A percentile compares a stretch with the other conserved stretches of the same genome.
phyloP scores from a whole-genome alignment of 176 grass and related monocot genomes.

The Carex parvula region DNA sequence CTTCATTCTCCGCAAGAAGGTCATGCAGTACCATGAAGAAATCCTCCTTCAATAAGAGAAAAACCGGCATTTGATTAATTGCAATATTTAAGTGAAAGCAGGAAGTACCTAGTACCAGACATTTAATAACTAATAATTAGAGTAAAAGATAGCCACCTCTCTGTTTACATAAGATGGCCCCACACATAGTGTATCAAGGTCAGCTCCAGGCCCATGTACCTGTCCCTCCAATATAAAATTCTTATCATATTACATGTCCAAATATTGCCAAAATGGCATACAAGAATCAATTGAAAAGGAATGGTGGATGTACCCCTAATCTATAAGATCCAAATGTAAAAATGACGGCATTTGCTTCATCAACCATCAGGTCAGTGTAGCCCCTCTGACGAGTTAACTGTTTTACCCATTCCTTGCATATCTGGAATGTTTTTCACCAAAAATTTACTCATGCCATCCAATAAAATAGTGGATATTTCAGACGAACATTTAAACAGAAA shows the following conservation, averaged over 20 bases:
- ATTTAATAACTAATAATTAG: not conserved
- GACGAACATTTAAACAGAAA: not conserved
- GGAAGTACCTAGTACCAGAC: not conserved
- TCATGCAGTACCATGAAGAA: constrained; percentile 91
- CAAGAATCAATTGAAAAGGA: not conserved
- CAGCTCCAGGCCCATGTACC: constrained; percentile 94
- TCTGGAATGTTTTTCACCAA: constrained; percentile 37
- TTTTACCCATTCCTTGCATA: constrained; percentile 84
- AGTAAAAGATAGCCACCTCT: constrained; percentile 50
- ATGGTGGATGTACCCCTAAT: constrained; percentile 56
- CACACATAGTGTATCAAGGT: constrained; percentile 94
- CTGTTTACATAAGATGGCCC: constrained; percentile 96
- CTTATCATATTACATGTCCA: not conserved
- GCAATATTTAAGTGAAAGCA: not conserved
- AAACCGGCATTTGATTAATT: not conserved
- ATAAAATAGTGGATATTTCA: not conserved
- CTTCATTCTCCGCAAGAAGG: constrained; percentile 62
- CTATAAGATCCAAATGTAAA: constrained; percentile 95
- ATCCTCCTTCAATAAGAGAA: constrained; percentile 68
- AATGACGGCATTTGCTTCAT: constrained; percentile 88
- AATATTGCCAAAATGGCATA: not conserved
- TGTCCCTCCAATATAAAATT: constrained; percentile 27
- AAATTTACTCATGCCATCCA: not conserved
- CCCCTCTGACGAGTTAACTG: constrained; percentile 85
- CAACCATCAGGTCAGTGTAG: constrained; percentile 86